Evolutionary conservation across 139 green algal genomes (phyloP).

Genomic region (Raphidocelis subcapitata): DNA sequence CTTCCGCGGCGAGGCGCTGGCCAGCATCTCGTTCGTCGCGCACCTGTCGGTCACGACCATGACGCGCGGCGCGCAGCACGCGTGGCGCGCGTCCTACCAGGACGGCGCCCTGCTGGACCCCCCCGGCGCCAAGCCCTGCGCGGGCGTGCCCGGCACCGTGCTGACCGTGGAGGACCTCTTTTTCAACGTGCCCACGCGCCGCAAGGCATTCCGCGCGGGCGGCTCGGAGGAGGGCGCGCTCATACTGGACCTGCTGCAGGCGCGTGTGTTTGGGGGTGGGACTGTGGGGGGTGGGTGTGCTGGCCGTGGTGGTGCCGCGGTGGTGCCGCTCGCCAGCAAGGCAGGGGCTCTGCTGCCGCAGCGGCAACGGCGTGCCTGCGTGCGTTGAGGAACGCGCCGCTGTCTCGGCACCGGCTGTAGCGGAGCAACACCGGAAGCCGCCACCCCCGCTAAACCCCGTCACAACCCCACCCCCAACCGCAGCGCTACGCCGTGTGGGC

Average conservation of each 20-base stretch:
- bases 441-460: too few relatives aligned
- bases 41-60: conserved; percentile 95
- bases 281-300: too few relatives aligned
- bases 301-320: too few relatives aligned
- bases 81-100: conserved; percentile 57
- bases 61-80: conserved; percentile 62
- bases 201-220: conserved; percentile 45
- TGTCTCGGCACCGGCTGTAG: too few relatives aligned
- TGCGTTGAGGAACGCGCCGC: too few relatives aligned
- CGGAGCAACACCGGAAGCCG: too few relatives aligned
- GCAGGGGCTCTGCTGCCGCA: too few relatives aligned
- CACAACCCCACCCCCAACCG: neutral
- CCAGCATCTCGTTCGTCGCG: conserved; percentile 86
- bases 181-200: conserved; percentile 86
- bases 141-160: conserved; percentile 83
- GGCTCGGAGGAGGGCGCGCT: conserved; percentile 81
- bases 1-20: conserved; percentile 94
- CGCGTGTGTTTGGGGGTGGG: conserved; percentile 86
- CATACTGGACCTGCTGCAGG: conserved; percentile 81
- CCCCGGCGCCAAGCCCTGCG: conserved; percentile 67
- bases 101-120: conserved; percentile 67
- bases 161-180: conserved; percentile 96
- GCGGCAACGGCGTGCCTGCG: too few relatives aligned
- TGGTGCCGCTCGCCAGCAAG: too few relatives aligned
- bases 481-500: conserved; percentile 16